These are phyloP conservation scores for Stephanodiscus minutulus DNA, from an alignment of 108 stramenopile species.

Conservation along the genomic window DNA sequence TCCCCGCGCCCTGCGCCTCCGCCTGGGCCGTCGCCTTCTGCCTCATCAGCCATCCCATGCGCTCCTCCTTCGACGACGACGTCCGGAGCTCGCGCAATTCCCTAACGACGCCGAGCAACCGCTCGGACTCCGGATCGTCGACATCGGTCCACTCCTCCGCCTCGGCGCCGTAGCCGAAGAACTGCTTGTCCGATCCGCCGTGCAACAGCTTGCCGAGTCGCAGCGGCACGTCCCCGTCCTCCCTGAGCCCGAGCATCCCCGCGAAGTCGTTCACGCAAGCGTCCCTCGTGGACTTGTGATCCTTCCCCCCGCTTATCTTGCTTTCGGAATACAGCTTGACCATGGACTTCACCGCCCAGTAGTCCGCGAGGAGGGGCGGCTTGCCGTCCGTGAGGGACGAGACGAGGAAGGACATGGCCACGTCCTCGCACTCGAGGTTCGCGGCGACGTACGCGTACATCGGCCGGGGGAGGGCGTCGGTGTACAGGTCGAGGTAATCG, in stretches of 20 bases:
- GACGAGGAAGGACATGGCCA: slow-evolving; percentile 82
- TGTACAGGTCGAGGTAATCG: slow-evolving; percentile 78
- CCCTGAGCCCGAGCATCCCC: slow-evolving; percentile 64
- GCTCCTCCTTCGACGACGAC: slow-evolving; percentile 17
- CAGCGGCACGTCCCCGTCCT: slow-evolving; percentile 26
- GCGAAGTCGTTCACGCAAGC: slow-evolving; percentile 76
- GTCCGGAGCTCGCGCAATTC: slow-evolving; percentile 22
- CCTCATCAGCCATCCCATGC: slow-evolving; percentile 28
- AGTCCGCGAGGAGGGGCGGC: slow-evolving; percentile 76
- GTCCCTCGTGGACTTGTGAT: slow-evolving; percentile 71
- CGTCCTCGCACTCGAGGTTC: slow-evolving; percentile 85
- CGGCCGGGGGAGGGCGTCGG: slow-evolving; percentile 52
- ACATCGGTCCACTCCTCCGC: slow-evolving; percentile 42
- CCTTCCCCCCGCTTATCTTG: slow-evolving; percentile 47
- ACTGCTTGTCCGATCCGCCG: slow-evolving; percentile 7
- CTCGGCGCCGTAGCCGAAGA: slow-evolving; percentile 52
- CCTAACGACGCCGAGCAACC: slow-evolving; percentile 23
- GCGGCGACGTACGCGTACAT: slow-evolving; percentile 61
- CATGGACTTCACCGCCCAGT: slow-evolving; percentile 72
- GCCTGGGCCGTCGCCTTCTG: slow-evolving; percentile 13
- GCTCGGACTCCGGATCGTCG: slow-evolving; percentile 17
- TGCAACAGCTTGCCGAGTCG: slow-evolving; percentile 22
- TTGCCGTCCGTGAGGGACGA: slow-evolving; percentile 68
- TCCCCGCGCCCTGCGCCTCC: slow-evolving; percentile 45
- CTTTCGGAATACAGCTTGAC: slow-evolving; percentile 62